Percentiles rank a stretch among this genome's conserved stretches.
phyloP scores from a whole-genome alignment of 768 basidiomycete genomes.

The Psilocybe tampanensis region DNA sequence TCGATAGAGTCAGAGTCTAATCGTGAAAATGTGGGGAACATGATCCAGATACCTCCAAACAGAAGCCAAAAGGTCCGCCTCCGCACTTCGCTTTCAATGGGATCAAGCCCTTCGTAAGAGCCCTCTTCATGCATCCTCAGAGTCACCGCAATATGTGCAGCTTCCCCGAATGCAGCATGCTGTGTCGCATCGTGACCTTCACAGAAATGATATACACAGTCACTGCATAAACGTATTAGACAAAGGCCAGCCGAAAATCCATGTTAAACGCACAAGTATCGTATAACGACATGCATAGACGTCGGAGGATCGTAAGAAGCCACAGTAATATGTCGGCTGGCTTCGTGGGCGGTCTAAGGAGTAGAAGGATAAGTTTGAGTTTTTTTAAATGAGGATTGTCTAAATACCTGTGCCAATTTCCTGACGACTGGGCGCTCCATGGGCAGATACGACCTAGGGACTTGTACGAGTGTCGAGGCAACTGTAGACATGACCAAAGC shows the following conservation, averaged over 20 bases:
- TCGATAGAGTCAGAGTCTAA: conserved; percentile 3
- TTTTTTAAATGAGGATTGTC: conserved; percentile 8
- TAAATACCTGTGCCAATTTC: conserved; percentile 65
- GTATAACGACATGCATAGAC: conserved; percentile 83
- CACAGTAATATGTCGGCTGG: conserved; percentile 78
- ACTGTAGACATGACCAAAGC: conserved; percentile 89
- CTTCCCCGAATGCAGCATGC: conserved; percentile 87
- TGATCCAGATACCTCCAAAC: conserved; percentile 73
- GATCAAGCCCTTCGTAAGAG: conserved; percentile 80
- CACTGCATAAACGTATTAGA: conserved; percentile 42
- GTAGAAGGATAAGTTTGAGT: conserved; percentile 1
- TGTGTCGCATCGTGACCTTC: conserved; percentile 87
- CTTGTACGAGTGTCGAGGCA: conserved; percentile 85
- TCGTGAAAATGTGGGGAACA: not conserved
- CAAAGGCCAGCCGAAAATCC: too few species aligned
- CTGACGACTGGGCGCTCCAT: conserved; percentile 86
- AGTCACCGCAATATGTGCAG: conserved; percentile 80
- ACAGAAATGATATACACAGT: conserved; percentile 86
- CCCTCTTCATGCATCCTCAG: conserved; percentile 87
- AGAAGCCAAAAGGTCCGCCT: conserved; percentile 88
- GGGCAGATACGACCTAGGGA: conserved; percentile 85
- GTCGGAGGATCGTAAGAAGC: conserved; percentile 84
- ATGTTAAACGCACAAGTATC: conserved; percentile 68
- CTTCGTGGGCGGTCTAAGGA: conserved; percentile 71
- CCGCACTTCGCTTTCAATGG: conserved; percentile 87